phyloP scores from a whole-genome alignment of 2,329 filamentous ascomycete genomes.

The Ophiocordyceps australis region DNA sequence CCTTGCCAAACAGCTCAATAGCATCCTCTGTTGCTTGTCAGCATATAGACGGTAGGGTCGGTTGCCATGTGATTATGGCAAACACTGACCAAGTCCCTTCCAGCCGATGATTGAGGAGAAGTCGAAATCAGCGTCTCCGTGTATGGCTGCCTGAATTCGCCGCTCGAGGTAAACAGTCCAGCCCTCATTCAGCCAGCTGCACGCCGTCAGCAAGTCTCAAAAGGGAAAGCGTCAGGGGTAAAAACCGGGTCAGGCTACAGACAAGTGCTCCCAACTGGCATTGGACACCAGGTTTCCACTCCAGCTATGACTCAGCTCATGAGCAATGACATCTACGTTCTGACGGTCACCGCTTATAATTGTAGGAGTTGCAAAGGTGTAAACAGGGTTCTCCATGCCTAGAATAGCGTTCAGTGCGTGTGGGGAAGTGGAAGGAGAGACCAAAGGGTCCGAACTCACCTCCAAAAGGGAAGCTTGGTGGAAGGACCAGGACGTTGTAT shows the following conservation, averaged over 20 bases:
- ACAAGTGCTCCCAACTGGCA: constrained; percentile 69
- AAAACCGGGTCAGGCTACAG: too few relatives aligned
- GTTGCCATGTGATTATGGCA: not conserved
- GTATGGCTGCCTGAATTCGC: constrained; percentile 56
- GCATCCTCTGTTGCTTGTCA: constrained; percentile 40
- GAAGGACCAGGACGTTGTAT: constrained; percentile 85
- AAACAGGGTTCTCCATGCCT: constrained; percentile 84
- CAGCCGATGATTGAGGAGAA: constrained; percentile 94
- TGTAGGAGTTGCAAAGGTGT: constrained; percentile 88
- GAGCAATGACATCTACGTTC: constrained; percentile 92
- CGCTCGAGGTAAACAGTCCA: constrained; percentile 95
- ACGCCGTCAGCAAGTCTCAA: not conserved
- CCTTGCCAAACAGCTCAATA: constrained; percentile 57
- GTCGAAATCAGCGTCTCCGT: constrained; percentile 73
- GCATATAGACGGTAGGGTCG: too few relatives aligned
- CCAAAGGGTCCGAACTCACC: too few relatives aligned
- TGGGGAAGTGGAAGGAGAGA: not conserved
- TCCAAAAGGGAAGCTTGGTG: constrained; percentile 79
- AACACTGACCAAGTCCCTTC: constrained; percentile 51
- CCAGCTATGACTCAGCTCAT: constrained; percentile 64
- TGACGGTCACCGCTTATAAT: constrained; percentile 81
- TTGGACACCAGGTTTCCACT: constrained; percentile 73
- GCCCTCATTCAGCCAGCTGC: constrained; percentile 53
- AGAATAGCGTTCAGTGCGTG: not conserved
- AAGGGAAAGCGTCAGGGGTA: not conserved